Base-by-base conservation (phyloP, 176 grass and related monocot species). In the Juncus effusus region DNA sequence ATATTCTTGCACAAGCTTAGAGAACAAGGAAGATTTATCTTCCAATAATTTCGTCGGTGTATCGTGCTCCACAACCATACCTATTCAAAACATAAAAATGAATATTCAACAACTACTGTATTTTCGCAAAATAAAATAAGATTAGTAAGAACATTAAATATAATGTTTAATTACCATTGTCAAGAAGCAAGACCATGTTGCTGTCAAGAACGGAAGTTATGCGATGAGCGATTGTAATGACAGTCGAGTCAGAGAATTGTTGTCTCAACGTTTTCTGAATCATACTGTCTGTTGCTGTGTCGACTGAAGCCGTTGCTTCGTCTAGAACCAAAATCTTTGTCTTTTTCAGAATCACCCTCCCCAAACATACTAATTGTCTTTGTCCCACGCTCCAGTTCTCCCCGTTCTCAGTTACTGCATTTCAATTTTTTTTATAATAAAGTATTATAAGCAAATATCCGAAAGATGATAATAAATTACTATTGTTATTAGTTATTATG, bases 331-430 rank as follows among this genome's bases (percentile, higher is more conserved):
- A 78, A 54, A 92, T 76, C n/a, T 84, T 97, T 12, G 82, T 91
- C 52, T 80, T 87, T 57, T 97, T 97, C 77, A 89, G 57, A 58
- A 97, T 97, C 44, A 92, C 82, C 51, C 85, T 80, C 0, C 84
- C 91, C 1, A 96, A 77, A 54, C 87, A 91, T 5, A 88, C 84
- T 5, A 88, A 81, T 74, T 91, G 91, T 40, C 84, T 83, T 76
- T 96, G 81, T 10, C 84, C 91, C n/a, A 95, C 86, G 11, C 86
- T 95, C 91, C 91, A 92, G 61, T 97, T 97, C 61, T 97, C 88
- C n/a, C 93, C 93, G 59, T 89, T 97, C 80, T 97, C 85, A 10
- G 65, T 82, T 50, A 92, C 93, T 97, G 82, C 73, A 74, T 76
- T 6, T 11, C 44, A 47, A 47, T 47, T 47, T 47, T 47, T 9